Evolutionary conservation across 2,329 filamentous ascomycete genomes (phyloP).

Genomic region (Aspergillus puulaauensis): DNA sequence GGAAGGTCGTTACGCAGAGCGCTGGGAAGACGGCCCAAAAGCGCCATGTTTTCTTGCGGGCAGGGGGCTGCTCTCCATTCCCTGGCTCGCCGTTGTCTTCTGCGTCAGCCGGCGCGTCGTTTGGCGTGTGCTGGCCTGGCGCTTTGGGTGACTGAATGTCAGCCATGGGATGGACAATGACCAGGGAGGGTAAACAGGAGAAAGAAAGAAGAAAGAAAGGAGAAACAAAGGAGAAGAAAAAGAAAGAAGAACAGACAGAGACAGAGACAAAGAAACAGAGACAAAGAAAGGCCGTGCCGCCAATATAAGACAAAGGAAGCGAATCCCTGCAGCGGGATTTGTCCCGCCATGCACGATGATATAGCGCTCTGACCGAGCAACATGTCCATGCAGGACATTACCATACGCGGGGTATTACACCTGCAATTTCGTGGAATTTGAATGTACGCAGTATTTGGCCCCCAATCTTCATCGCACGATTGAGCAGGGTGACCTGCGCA

Average conservation of each 20-base stretch:
- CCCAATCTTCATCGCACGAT: background rate
- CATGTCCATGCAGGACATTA: background rate
- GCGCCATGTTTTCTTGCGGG: background rate
- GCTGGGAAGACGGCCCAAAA: slow-evolving; percentile 5
- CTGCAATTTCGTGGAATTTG: background rate
- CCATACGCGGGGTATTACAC: background rate
- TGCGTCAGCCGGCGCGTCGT: no score
- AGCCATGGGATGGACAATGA: background rate
- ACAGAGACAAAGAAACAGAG: background rate
- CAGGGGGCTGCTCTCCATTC: no score
- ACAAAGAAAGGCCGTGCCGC: background rate
- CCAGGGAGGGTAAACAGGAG: no score
- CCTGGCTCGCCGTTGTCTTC: no score
- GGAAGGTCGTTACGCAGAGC: slow-evolving; percentile 23
- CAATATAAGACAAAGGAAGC: background rate
- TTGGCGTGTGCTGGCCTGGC: background rate
- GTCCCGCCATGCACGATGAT: background rate
- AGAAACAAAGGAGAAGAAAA: no score
- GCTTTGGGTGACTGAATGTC: background rate
- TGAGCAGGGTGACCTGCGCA: background rate
- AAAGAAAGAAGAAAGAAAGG: no score
- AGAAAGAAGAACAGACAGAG: no score
- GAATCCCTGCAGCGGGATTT: background rate
- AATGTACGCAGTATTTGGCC: no score
- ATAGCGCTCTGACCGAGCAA: no score